Evolutionary conservation across 495 filamentous ascomycete species (phyloP), one percentile per base, ranked within the genome.

Genomic region (Durotheca rogersii): DNA sequence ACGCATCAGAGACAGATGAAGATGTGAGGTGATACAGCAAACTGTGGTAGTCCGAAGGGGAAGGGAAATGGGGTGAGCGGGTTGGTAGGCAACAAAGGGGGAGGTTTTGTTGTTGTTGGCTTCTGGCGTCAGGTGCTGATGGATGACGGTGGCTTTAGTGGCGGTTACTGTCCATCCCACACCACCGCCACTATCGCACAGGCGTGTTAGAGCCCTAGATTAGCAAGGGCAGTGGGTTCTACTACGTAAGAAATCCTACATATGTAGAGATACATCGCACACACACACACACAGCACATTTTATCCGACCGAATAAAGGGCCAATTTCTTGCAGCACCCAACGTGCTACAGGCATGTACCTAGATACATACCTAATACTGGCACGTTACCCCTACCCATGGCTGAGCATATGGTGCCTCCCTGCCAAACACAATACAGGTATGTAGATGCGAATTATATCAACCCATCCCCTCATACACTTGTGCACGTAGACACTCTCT

Each of bases 71-170:
- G 23, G 9, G 9, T 27, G 23, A 27, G 23, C 23, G 9, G 4
- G 9, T 9, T 27, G 9, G n/a, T 9, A 27, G 4, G 23, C 9
- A 27, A 27, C 23, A 27, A 27, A 43, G 37, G 49, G 50, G 55
- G 40, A 46, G 32, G 41, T 41, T 38, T 49, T 12, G 21, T 23
- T 33, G 0, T 29, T 36, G 41, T 40, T 53, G 12, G 27, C 7
- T 18, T 18, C 18, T 23, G 6, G 40, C 40, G 55, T 58, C 55
- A 58, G 49, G 53, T 53, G 55, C 52, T 58, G 54, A 56, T 27
- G 4, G 23, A 27, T 27, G 23, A 27, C 23, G 23, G 9, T 27
- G 23, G 23, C 4, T 4, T 27, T 27, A 4, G 4, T 27, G 23
- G 23, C 9, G 23, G 23, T 9, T 27, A 4, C 9, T 27, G 23